These are phyloP conservation scores for Arthrobotrys pseudoclavata DNA, from an alignment of 2,329 filamentous ascomycete genomes.

Conservation along the genomic window DNA sequence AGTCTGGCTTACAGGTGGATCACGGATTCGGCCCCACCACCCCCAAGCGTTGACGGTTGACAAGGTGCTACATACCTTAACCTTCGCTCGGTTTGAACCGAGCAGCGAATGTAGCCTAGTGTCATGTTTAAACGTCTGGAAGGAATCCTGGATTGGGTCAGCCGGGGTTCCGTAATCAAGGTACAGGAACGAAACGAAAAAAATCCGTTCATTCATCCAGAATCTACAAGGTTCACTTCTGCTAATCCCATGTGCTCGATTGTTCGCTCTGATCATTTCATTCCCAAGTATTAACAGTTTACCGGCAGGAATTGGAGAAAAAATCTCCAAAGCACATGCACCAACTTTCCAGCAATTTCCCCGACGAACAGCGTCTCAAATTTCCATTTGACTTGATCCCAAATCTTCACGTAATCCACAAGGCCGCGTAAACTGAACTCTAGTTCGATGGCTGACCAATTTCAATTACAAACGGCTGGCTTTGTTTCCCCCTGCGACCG, in stretches of 20 bases:
- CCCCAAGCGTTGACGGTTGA: conserved; percentile 15
- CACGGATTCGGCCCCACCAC: background rate
- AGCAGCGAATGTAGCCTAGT: conserved; percentile 4
- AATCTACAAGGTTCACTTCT: background rate
- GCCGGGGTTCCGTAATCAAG: conserved; percentile 39
- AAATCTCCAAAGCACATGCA: conserved; percentile 7
- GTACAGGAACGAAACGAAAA: conserved; percentile 14
- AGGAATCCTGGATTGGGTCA: conserved; percentile 33
- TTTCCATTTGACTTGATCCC: background rate
- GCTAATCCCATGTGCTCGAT: no score
- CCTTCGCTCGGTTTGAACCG: conserved; percentile 35
- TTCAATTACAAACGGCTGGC: conserved; percentile 56
- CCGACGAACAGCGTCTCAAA: background rate
- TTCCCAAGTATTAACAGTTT: background rate
- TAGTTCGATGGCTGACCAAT: conserved; percentile 24
- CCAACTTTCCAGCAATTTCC: conserved; percentile 5
- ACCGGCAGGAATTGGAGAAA: conserved; percentile 4
- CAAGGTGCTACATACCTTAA: conserved; percentile 19
- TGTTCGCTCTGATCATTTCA: no score
- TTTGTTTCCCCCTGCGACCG: background rate
- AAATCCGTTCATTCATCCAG: background rate
- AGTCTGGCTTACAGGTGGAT: conserved; percentile 1
- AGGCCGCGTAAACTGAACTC: conserved; percentile 32
- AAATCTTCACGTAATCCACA: background rate
- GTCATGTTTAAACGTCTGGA: conserved; percentile 11